Base-by-base conservation (phyloP, 768 basidiomycete genomes). In the Clitopilus hobsonii region DNA sequence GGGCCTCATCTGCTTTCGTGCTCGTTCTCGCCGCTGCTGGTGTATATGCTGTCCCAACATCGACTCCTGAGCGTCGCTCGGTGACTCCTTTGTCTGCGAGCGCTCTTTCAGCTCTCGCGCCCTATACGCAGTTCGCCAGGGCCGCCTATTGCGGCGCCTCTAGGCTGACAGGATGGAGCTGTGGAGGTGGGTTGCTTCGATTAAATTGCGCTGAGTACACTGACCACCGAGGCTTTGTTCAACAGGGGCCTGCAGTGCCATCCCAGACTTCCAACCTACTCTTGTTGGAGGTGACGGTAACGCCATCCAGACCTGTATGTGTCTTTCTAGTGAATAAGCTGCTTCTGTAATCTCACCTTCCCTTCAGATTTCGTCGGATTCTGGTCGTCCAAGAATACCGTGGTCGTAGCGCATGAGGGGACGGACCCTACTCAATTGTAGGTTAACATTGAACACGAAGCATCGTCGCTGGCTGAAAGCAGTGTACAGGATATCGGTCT, bases 381-480 rank as follows among this genome's bases (percentile, higher is more conserved):
- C 58, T 83, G 79, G 71, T 75, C 78, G 0, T 57, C 69, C 5
- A 65, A 77, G 55, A 71, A 76, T 48, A 69, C 81, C 1, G 74
- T 85, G 36, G 74, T 85, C 22, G 80, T 85, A 6, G 78, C 78
- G 1, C 83, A 84, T 59, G 72, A 85, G 62, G 84, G 84, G 5
- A 85, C 84, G 5, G 80, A 86, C 56, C 80, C 83, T 6, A 75
- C 69, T 0, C 63, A 79, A 55, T 60, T 86, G 83, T 84, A 58
- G 29, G 0, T 24, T 27, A 38, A 38, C 26, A 16, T 13, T 49
- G 28, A 25, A 25, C n/a, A 2, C 3, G 5, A 14, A n/a, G 10
- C 30, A 23, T 41, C 14, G 10, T 16, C 18, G 24, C 48, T 54
- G 29, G 6, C 38, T 54, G 27, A 47, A 22, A n/a, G 8, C 27